phyloP scores from a whole-genome alignment of 768 basidiomycete genomes.

The Suillus discolor region DNA sequence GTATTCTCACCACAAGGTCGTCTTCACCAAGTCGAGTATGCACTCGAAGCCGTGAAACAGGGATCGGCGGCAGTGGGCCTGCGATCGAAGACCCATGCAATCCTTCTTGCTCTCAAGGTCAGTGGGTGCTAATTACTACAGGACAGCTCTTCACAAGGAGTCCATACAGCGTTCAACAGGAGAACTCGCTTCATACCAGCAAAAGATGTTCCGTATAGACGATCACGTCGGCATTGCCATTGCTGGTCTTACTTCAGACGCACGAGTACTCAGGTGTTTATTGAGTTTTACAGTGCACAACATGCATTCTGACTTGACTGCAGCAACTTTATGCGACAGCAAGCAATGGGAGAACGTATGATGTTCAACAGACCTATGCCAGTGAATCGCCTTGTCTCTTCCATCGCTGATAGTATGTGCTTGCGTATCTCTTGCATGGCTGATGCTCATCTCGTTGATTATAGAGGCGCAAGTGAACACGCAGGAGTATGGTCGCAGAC shows the following conservation, averaged over 20 bases:
- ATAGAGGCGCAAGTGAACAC: conserved; percentile 98
- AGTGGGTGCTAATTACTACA: conserved; percentile 18
- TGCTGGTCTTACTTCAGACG: conserved; percentile 98
- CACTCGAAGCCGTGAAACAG: conserved; percentile 98
- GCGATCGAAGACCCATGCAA: conserved; percentile 92
- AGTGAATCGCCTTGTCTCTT: conserved; percentile 88
- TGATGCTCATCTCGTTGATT: conserved; percentile 12
- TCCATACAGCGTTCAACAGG: conserved; percentile 87
- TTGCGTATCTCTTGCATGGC: background rate
- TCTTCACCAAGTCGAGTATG: conserved; percentile 97
- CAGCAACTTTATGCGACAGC: conserved; percentile 99
- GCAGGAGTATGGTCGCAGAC: conserved; percentile 95
- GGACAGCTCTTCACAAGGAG: conserved; percentile 10
- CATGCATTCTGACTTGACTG: conserved; percentile 10
- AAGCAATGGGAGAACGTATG: conserved; percentile 96
- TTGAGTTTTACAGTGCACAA: background rate
- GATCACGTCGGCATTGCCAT: conserved; percentile 99
- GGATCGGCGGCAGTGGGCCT: conserved; percentile 98
- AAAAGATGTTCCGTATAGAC: conserved; percentile 99
- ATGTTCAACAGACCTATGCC: conserved; percentile 93
- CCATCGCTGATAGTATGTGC: conserved; percentile 91
- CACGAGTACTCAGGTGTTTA: conserved; percentile 86
- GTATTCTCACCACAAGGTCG: conserved; percentile 97
- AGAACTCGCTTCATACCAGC: conserved; percentile 98
- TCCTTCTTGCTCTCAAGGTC: conserved; percentile 92